These are phyloP conservation scores for Xeromyces bisporus DNA, from an alignment of 495 filamentous ascomycete genomes.

Conservation along the genomic window DNA sequence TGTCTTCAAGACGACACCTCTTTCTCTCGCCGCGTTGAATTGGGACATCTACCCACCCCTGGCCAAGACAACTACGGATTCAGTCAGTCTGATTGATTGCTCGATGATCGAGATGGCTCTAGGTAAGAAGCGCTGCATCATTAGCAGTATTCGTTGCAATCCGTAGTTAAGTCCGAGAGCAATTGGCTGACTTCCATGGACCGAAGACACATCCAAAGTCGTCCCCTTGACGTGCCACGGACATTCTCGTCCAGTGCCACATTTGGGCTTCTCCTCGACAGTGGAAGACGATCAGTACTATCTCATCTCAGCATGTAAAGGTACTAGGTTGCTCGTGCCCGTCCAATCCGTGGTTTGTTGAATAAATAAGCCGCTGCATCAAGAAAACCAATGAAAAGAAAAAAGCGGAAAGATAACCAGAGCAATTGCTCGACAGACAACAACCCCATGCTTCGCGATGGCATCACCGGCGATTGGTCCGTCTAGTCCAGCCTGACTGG, in stretches of 20 bases:
- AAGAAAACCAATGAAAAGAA: too few species aligned
- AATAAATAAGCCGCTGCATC: too few species aligned
- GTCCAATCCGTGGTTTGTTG: too few species aligned
- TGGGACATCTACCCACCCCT: constrained; percentile 2
- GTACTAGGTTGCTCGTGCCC: constrained; percentile 24
- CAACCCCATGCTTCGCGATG: constrained; percentile 96
- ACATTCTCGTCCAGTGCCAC: constrained; percentile 88
- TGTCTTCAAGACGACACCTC: too few species aligned
- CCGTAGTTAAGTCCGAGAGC: background rate
- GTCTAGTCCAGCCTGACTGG: constrained; percentile 7
- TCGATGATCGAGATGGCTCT: constrained; percentile 10
- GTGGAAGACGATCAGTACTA: constrained; percentile 81
- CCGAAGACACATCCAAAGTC: constrained; percentile 43
- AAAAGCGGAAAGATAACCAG: background rate
- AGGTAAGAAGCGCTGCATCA: constrained; percentile 3
- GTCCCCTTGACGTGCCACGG: constrained; percentile 95
- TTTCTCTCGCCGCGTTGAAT: background rate
- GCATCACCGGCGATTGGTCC: constrained; percentile 85
- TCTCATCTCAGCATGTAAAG: constrained; percentile 95
- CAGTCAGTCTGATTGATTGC: too few species aligned
- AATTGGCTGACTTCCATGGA: constrained; percentile 1
- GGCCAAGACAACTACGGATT: too few species aligned
- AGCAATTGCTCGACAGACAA: constrained; percentile 44
- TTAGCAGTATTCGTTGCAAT: background rate
- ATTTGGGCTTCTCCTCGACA: constrained; percentile 81